Conservation (phyloP, 2,329 filamentous ascomycete species). For the Thermoascus crustaceus region DNA sequence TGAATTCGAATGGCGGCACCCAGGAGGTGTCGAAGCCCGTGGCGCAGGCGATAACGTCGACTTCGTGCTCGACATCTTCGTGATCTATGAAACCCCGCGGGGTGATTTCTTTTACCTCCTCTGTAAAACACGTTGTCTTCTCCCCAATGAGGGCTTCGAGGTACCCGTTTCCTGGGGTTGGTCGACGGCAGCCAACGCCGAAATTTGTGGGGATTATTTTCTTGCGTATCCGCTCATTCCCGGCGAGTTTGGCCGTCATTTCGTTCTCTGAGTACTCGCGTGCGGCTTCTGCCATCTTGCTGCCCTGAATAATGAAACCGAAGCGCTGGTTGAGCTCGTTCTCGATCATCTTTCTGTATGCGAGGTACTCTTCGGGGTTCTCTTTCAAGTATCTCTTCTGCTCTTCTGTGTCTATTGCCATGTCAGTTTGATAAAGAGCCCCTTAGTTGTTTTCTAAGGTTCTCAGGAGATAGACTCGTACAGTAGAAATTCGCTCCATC, state of each 20-base stretch:
- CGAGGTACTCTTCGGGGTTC: constrained; percentile 38
- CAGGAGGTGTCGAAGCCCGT: constrained; percentile 17
- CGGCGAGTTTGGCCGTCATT: constrained; percentile 34
- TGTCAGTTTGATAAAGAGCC: neutral
- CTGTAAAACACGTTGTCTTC: constrained; percentile 39
- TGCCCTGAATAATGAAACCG: constrained; percentile 45
- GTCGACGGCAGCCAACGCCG: constrained; percentile 33
- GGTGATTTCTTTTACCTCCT: constrained; percentile 30
- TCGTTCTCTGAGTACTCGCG: constrained; percentile 1
- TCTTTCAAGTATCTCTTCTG: constrained; percentile 11
- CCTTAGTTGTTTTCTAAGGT: neutral
- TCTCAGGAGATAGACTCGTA: too few relatives aligned
- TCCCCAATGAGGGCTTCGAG: constrained; percentile 33
- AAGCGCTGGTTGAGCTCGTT: constrained; percentile 46
- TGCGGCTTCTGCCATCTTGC: constrained; percentile 36
- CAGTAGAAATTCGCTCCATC: constrained; percentile 42
- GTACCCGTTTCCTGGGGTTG: constrained; percentile 37
- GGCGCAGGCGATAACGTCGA: constrained; percentile 19
- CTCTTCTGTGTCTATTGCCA: neutral
- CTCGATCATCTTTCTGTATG: constrained; percentile 42
- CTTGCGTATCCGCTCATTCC: constrained; percentile 31
- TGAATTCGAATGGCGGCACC: constrained; percentile 2
- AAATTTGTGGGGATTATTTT: constrained; percentile 41
- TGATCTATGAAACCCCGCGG: constrained; percentile 21
- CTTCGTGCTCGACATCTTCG: constrained; percentile 14